phyloP scores from a whole-genome alignment of 768 basidiomycete genomes.

The Russula sp. region DNA sequence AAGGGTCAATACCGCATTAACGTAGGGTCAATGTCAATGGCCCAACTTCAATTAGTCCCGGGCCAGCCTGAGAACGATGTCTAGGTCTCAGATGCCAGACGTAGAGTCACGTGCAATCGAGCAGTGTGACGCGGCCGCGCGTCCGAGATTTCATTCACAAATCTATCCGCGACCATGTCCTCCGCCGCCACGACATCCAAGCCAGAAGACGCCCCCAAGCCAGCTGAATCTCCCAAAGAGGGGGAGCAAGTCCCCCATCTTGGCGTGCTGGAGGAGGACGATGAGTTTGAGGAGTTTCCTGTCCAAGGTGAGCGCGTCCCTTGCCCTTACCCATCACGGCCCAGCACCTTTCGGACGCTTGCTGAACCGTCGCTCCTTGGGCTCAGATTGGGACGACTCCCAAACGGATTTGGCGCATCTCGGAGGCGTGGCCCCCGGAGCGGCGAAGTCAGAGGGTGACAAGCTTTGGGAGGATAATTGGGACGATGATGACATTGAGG shows the following conservation, averaged over 20 bases:
- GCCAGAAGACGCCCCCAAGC: slow-evolving; percentile 24
- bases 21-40: too few relatives aligned
- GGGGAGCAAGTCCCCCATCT: slow-evolving; percentile 44
- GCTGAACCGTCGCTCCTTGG: not conserved
- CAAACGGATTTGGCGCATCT: slow-evolving; percentile 78
- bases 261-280: slow-evolving; percentile 93
- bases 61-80: too few relatives aligned
- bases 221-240: slow-evolving; percentile 26
- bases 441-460: slow-evolving; percentile 74
- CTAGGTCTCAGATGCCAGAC: too few relatives aligned
- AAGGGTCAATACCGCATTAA: too few relatives aligned
- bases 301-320: slow-evolving; percentile 54
- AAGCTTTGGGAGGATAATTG: slow-evolving; percentile 99
- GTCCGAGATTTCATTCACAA: not conserved
- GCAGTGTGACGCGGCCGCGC: not conserved
- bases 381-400: slow-evolving; percentile 79
- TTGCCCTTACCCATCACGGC: not conserved
- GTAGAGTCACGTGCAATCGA: slow-evolving; percentile 1
- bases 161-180: slow-evolving; percentile 24
- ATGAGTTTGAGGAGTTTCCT: slow-evolving; percentile 93
- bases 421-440: slow-evolving; percentile 65
- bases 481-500: slow-evolving; percentile 99
- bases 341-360: not conserved
- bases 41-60: too few relatives aligned
- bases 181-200: slow-evolving; percentile 30